Evolutionary conservation across 2,329 filamentous ascomycete genomes (phyloP), one percentile per base, ranked within the genome.

Genomic region (Ramichloridium luteum): DNA sequence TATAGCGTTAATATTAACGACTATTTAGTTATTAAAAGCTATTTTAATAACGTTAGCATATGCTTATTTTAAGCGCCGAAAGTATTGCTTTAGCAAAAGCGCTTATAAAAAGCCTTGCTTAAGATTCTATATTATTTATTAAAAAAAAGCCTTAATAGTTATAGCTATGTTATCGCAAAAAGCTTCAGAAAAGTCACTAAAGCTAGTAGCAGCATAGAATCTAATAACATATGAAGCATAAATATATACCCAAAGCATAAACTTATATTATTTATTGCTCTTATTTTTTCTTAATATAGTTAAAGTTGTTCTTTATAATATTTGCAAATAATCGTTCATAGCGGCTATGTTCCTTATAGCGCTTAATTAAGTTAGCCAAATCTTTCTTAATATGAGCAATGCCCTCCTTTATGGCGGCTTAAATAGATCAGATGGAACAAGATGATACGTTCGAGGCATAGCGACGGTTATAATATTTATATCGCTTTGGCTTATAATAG

Each of bases 281-380:
- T n/a, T n/a, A 23, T n/a, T 23, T 23, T 23, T 23, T n/a, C 20
- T 8, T 23, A 23, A 23, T 23, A 23, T 23, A 23, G 20, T n/a
- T n/a, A n/a, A 23, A n/a, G n/a, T 23, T 23, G 20, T n/a, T 23
- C n/a, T 23, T 23, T n/a, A n/a, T 23, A n/a, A n/a, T 23, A n/a
- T 23, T n/a, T n/a, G 20, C 20, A n/a, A 23, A 23, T 23, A n/a
- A n/a, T 23, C 20, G 20, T 23, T n/a, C 8, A 23, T n/a, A n/a
- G n/a, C 20, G 20, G n/a, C 20, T n/a, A 23, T 23, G 20, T 23
- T 23, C 20, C 20, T 23, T n/a, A 8, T 8, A n/a, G 8, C 20
- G 20, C 20, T 23, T 23, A n/a, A 23, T n/a, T 8, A 23, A n/a
- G 8, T n/a, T n/a, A 23, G 20, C 20, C n/a, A 23, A n/a, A n/a